phyloP scores from a whole-genome alignment of 495 filamentous ascomycete genomes.

The Amniculicola lignicola region DNA sequence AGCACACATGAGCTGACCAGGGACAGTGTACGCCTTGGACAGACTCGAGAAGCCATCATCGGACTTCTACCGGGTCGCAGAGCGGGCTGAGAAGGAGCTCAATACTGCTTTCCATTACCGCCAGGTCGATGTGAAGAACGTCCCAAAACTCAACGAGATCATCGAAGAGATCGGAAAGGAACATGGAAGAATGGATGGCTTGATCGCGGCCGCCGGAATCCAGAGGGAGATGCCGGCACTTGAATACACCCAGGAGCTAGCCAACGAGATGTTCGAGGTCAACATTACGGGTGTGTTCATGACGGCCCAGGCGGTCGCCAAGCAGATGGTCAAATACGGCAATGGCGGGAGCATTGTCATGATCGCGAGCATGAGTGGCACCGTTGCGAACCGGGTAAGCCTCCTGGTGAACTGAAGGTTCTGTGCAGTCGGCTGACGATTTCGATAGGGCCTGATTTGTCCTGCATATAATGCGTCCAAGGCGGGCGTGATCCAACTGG shows the following conservation, averaged over 20 bases:
- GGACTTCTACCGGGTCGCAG: conserved; percentile 61
- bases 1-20: neutral
- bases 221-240: conserved; percentile 33
- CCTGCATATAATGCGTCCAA: conserved; percentile 70
- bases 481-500: conserved; percentile 66
- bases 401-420: conserved; percentile 39
- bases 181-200: conserved; percentile 72
- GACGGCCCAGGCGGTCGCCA: conserved; percentile 68
- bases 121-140: conserved; percentile 81
- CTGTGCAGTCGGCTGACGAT: conserved; percentile 54
- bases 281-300: conserved; percentile 79
- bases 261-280: conserved; percentile 69
- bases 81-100: conserved; percentile 61
- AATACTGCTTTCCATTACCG: conserved; percentile 72
- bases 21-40: conserved; percentile 58
- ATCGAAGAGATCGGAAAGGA: conserved; percentile 65
- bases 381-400: conserved; percentile 71
- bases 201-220: conserved; percentile 62
- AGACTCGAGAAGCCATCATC: conserved; percentile 52
- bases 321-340: conserved; percentile 73
- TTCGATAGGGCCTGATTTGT: conserved; percentile 71
- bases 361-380: conserved; percentile 72
- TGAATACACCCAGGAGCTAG: conserved; percentile 65
- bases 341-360: conserved; percentile 68
- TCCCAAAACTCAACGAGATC: conserved; percentile 61